These are phyloP conservation scores for Plantago major DNA, from an alignment of 257 asterid species.

Conservation along the genomic window DNA sequence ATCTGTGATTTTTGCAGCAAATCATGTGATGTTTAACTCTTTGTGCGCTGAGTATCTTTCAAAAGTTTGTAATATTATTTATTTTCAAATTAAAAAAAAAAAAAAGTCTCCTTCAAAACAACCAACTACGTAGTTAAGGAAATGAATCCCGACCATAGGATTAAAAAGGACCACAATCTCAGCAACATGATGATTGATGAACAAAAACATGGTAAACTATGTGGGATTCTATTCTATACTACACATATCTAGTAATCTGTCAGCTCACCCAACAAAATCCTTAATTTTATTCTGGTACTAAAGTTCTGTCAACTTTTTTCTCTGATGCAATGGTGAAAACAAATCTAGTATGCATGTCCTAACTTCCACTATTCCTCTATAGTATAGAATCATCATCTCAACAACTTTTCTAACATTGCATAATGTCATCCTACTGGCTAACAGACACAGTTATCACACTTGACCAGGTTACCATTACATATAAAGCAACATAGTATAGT, in stretches of 20 bases:
- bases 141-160: too few relatives aligned
- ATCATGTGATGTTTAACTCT: too few relatives aligned
- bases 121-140: too few relatives aligned
- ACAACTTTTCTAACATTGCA: conserved; percentile 1
- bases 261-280: conserved; percentile 9
- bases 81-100: too few relatives aligned
- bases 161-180: neutral
- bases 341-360: conserved; percentile 4
- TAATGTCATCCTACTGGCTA: neutral
- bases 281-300: neutral
- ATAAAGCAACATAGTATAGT: neutral
- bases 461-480: neutral
- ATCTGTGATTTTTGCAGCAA: too few relatives aligned
- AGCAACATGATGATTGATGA: conserved; percentile 15
- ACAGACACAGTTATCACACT: too few relatives aligned
- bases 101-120: too few relatives aligned
- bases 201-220: conserved; percentile 1
- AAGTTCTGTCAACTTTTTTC: neutral
- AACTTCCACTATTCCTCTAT: neutral
- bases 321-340: neutral
- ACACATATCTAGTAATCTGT: neutral
- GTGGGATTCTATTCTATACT: neutral
- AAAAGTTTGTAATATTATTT: too few relatives aligned
- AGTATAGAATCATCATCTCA: neutral
- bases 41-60: too few relatives aligned